Conservation (phyloP, 139 green algal genomes). For the Astrephomene gubernaculifera region DNA sequence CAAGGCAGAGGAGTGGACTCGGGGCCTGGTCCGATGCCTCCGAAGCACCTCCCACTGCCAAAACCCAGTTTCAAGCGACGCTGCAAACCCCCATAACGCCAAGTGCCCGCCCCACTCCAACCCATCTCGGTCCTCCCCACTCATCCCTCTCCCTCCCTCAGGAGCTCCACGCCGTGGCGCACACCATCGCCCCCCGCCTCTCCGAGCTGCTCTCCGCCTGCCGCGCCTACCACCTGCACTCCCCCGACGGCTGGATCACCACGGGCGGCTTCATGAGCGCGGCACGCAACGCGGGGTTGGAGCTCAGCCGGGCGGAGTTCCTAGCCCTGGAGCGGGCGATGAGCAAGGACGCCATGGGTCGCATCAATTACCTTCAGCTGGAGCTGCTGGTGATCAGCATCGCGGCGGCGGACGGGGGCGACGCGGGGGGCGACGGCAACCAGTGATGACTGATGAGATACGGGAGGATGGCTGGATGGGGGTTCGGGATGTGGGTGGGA, state of each 20-base stretch:
- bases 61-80: too few relatives aligned
- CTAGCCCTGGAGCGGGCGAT: constrained; percentile 57
- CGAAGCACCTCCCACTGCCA: too few relatives aligned
- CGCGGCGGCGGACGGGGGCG: background rate
- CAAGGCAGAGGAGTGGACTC: too few relatives aligned
- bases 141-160: background rate
- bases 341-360: constrained; percentile 53
- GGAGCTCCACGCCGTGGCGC: constrained; percentile 39
- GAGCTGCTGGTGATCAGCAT: constrained; percentile 12
- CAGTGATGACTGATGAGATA: background rate
- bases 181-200: constrained; percentile 29
- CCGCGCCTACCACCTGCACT: constrained; percentile 52
- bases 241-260: constrained; percentile 57
- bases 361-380: constrained; percentile 58
- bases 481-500: background rate
- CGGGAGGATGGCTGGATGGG: background rate
- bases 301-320: constrained; percentile 38
- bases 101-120: background rate
- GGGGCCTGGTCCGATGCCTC: too few relatives aligned
- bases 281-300: constrained; percentile 21
- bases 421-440: background rate
- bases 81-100: too few relatives aligned
- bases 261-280: constrained; percentile 48
- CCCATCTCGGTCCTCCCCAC: background rate
- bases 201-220: constrained; percentile 33